Conservation (phyloP, 2,329 filamentous ascomycete species). For the Pseudogymnoascus sp. region DNA sequence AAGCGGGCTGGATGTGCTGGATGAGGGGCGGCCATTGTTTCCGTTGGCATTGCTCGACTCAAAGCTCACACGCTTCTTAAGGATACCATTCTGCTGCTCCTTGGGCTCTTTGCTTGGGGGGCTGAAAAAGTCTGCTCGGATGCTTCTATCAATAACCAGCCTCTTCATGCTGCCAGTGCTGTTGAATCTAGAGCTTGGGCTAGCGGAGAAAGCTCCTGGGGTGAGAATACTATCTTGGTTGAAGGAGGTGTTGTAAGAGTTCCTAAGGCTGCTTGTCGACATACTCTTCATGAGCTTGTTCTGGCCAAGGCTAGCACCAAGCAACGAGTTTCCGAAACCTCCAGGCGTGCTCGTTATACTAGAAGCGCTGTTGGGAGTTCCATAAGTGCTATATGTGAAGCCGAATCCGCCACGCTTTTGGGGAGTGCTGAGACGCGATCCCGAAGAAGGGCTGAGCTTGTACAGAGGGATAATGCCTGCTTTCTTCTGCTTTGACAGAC, state of each 20-base stretch:
- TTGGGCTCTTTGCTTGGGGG: conserved; percentile 51
- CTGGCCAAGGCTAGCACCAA: conserved; percentile 48
- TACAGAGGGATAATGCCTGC: conserved; percentile 76
- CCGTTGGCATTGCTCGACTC: conserved; percentile 55
- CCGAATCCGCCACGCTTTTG: conserved; percentile 82
- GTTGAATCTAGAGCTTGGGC: conserved; percentile 54
- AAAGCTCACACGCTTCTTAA: conserved; percentile 88
- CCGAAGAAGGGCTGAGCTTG: conserved; percentile 74
- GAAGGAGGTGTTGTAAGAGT: conserved; percentile 70
- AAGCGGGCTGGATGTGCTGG: conserved; percentile 30
- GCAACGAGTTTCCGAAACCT: conserved; percentile 56
- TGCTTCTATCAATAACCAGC: conserved; percentile 80
- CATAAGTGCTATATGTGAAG: conserved; percentile 88
- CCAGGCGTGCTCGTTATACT: conserved; percentile 62
- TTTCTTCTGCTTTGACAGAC: conserved; percentile 64
- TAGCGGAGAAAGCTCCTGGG: conserved; percentile 74
- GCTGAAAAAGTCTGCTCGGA: conserved; percentile 65
- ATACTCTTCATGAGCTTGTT: conserved; percentile 77
- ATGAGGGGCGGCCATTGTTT: conserved; percentile 34
- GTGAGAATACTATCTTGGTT: conserved; percentile 81
- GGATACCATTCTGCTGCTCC: conserved; percentile 30
- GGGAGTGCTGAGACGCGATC: conserved; percentile 72
- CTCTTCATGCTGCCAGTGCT: conserved; percentile 72
- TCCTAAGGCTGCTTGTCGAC: conserved; percentile 77
- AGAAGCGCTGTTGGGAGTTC: conserved; percentile 65